Evolutionary conservation across 2,329 filamentous ascomycete genomes (phyloP), one percentile per base, ranked within the genome.

Genomic region (Phyllachora maydis): DNA sequence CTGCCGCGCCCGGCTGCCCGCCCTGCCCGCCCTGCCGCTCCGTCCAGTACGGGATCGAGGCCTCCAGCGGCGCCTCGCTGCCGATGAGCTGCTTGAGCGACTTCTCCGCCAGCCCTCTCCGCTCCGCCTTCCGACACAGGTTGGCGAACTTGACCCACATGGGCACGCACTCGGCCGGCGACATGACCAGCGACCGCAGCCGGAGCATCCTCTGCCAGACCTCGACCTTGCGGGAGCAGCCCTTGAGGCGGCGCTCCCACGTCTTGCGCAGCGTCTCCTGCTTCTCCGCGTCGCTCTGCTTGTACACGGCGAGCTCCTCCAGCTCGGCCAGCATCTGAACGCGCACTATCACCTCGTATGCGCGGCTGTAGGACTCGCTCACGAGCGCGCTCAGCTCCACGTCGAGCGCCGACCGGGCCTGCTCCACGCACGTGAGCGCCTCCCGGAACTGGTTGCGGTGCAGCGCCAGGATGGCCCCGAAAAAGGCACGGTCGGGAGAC

Each of bases 141-240:
- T 95, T 98, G 38, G 88, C 79, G 44, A 93, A 98, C 45, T 98
- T 99, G 56, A 98, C 95, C 71, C 83, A 93, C 82, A 98, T 98
- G 39, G 91, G 78, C 58, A 91, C 81, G 39, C 93, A 93, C 44
- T 99, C 83, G 16, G 68, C 68, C 0, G 90, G 85, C 1, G 73
- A 73, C 30, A 95, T 85, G 28, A 99, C 88, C 24, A 99, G 59
- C 11, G 82, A 78, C 29, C 88, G 71, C 16, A 98, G 71, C 42
- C 92, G 88, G 26, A 99, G 68, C 81, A 95, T 95, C 29, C 88
- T 70, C 43, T 93, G 83, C 88, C 88, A 99, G 3, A 95, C 81
- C 40, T 99, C 88, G 11, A 93, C 83, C 37, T 95, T 93, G 27
- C 88, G 75, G 46, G 98, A 85, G 35, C 88, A 93, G 9, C 88